A percentile compares a stretch with the other conserved stretches of the same genome.
These are phyloP conservation scores for Trichoderma gracile DNA, from an alignment of 2,329 filamentous ascomycete genomes.

Conservation along the genomic window DNA sequence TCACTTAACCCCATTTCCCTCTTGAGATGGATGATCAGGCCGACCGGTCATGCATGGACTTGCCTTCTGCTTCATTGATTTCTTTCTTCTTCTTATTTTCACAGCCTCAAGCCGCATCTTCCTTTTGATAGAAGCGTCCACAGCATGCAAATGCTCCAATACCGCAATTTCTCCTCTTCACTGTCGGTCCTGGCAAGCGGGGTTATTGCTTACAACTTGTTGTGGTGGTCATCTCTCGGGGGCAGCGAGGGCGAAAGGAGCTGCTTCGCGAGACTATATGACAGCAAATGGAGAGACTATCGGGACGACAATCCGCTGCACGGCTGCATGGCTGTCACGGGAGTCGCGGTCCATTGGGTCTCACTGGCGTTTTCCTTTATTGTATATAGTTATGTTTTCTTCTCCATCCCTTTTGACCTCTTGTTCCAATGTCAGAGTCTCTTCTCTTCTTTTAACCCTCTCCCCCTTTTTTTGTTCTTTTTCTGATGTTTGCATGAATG, in stretches of 20 bases:
- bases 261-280: neutral
- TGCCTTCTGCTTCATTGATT: neutral
- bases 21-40: neutral
- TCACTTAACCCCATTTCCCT: neutral
- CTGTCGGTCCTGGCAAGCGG: neutral
- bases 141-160: constrained; percentile 21
- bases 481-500: constrained; percentile 5
- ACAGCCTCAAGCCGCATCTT: neutral
- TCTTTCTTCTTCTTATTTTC: neutral
- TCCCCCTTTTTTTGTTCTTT: neutral
- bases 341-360: neutral
- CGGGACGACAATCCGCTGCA: neutral
- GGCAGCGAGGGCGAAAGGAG: no score
- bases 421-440: neutral
- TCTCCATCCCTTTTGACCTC: no score
- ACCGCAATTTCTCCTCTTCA: neutral
- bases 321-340: neutral
- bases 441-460: neutral
- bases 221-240: neutral
- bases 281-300: neutral
- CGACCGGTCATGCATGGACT: no score
- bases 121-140: constrained; percentile 9
- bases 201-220: neutral
- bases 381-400: no score
- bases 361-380: no score